Percentiles rank a stretch among this genome's conserved stretches.
Evolutionary conservation across 1,139 yeast species (phyloP).

Genomic region (Saccharomyces hybrid): DNA sequence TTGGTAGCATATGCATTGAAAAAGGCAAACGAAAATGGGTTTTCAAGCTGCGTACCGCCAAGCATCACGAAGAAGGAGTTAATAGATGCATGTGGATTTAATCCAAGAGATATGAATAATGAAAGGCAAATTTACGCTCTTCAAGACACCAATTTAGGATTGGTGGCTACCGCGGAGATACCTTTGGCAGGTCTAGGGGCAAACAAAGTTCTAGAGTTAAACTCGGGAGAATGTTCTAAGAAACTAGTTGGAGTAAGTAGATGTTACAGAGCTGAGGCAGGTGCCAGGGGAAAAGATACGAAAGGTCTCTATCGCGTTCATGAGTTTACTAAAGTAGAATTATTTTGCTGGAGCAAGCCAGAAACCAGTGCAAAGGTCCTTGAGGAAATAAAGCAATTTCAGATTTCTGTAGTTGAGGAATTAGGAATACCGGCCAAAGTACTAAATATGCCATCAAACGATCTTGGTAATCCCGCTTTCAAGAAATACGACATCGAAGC

Average conservation of each 20-base stretch:
- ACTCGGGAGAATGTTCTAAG: constrained; percentile 25
- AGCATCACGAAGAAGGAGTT: constrained; percentile 73
- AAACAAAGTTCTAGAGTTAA: constrained; percentile 34
- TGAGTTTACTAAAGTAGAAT: constrained; percentile 94
- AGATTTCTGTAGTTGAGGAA: constrained; percentile 52
- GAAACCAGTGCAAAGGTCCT: constrained; percentile 44
- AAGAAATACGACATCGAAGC: constrained; percentile 93
- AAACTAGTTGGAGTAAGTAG: constrained; percentile 77
- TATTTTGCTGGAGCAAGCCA: constrained; percentile 66
- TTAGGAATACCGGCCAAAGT: constrained; percentile 78
- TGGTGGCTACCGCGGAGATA: constrained; percentile 94
- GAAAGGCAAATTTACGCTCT: constrained; percentile 80
- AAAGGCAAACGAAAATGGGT: constrained; percentile 61
- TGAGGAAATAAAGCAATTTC: constrained; percentile 56
- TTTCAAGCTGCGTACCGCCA: constrained; percentile 71
- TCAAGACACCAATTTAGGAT: constrained; percentile 44
- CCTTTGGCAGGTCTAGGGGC: constrained; percentile 74
- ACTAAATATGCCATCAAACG: constrained; percentile 81
- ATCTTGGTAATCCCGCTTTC: constrained; percentile 88
- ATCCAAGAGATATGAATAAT: constrained; percentile 82
- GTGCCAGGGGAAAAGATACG: constrained; percentile 90
- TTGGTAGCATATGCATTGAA: constrained; percentile 69
- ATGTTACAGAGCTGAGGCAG: constrained; percentile 93
- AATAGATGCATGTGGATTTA: constrained; percentile 86
- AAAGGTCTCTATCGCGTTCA: constrained; percentile 91